Conservation (phyloP, 306 rosid species). For the Betula pendula region DNA sequence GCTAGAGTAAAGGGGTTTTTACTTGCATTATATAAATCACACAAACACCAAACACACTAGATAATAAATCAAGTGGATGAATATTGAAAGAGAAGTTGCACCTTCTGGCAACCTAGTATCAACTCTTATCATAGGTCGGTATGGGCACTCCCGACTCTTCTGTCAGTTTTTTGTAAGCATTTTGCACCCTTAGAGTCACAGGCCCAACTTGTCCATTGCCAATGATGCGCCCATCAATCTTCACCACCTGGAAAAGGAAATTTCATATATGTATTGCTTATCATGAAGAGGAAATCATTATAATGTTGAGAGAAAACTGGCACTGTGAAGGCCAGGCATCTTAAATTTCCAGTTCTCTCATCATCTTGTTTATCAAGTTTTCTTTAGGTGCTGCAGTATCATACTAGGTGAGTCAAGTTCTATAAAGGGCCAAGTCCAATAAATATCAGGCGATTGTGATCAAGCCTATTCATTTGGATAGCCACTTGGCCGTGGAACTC, state of each 20-base stretch:
- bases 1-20: neutral
- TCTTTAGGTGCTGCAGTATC: neutral
- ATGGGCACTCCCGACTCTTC: conserved; percentile 63
- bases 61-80: conserved; percentile 22
- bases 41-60: neutral
- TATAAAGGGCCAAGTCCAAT: neutral
- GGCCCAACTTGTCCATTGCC: conserved; percentile 82
- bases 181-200: conserved; percentile 65
- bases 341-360: neutral
- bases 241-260: conserved; percentile 60
- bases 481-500: neutral
- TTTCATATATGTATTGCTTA: conserved; percentile 1
- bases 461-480: neutral
- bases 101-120: conserved; percentile 15
- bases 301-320: neutral
- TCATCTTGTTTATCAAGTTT: neutral
- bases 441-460: neutral
- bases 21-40: neutral
- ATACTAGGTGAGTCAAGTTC: neutral
- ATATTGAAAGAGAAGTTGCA: conserved; percentile 18
- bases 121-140: conserved; percentile 34
- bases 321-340: neutral
- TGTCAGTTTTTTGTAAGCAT: conserved; percentile 66
- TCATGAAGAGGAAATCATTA: neutral
- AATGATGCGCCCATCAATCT: conserved; percentile 83